Evolutionary conservation across 2,329 filamentous ascomycete species (phyloP), one percentile per base, ranked within the genome.

Genomic region (Calonectria ilicicola): DNA sequence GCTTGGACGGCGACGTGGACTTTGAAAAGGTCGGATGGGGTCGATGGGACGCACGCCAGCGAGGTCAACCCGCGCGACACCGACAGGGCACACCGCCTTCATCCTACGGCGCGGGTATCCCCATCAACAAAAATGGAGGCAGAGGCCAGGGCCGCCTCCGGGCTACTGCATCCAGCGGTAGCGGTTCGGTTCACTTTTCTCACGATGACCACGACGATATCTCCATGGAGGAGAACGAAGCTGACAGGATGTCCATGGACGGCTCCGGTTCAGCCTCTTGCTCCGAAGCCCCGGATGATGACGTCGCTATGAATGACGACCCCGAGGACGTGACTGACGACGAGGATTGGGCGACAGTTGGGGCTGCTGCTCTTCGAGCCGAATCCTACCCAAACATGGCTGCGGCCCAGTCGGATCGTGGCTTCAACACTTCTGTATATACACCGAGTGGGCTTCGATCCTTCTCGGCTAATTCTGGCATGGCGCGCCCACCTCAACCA

Each of bases 11-110:
- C 76, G 92, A 95, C 78, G 93, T 97, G 79, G 89, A 93, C 81
- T 98, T 98, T 82, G 94, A 97, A 84, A 98, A 98, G 88, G 95
- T 98, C 72, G 96, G 96, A 81, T 98, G 96, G 96, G 97, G 97
- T 72, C 92, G 95, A 77, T 99, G 96, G 96, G 94, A 97, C 84
- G 97, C 96, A 74, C 92, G 92, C 81, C 89, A 91, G 82, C 91
- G 91, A 79, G 94, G 93, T 67, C 90, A 94, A 74, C 86, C 89
- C 51, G 79, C 86, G 74, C 86, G 88, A 75, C 82, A 86, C 72
- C 87, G 82, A 82, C 86, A 79, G 77, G 81, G 82, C 81, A 82
- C 83, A 80, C 83, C 83, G 77, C 80, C 82, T 68, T 83, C 84
- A 38, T 85, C 84, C 29, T 87, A 87, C 77, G 83, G 85, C 58